Evolutionary conservation across 1,284 basidiomycete species (phyloP).

Genomic region (Fomitopsis palustris): DNA sequence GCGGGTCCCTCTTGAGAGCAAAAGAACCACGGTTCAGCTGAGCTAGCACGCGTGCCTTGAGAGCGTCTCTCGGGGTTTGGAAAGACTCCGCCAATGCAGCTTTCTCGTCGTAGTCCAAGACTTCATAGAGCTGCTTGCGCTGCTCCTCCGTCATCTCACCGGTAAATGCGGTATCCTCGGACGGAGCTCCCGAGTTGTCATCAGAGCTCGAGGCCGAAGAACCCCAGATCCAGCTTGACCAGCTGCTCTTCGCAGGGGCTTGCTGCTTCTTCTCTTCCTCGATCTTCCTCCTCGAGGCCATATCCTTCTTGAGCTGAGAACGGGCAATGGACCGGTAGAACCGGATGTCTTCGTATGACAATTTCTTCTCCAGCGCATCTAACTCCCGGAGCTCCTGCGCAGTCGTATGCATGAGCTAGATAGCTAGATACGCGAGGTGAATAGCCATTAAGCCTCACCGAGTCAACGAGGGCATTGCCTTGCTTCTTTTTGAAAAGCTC

Average conservation of each 20-base stretch:
- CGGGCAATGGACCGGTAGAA: constrained; percentile 97
- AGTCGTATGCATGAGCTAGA: not conserved
- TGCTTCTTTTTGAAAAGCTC: constrained; percentile 83
- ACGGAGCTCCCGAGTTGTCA: constrained; percentile 22
- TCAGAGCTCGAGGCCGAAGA: constrained; percentile 31
- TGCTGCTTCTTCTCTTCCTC: constrained; percentile 66
- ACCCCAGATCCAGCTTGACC: constrained; percentile 88
- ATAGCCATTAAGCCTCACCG: constrained; percentile 32
- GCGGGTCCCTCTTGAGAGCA: constrained; percentile 70
- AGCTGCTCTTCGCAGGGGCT: constrained; percentile 49
- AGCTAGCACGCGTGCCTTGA: constrained; percentile 77
- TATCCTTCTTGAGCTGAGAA: constrained; percentile 85
- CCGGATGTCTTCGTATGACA: constrained; percentile 94
- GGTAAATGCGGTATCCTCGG: constrained; percentile 52
- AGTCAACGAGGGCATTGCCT: constrained; percentile 50
- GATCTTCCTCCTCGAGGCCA: constrained; percentile 62
- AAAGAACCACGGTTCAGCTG: constrained; percentile 88
- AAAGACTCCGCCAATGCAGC: constrained; percentile 65
- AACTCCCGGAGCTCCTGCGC: constrained; percentile 63
- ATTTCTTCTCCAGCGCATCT: constrained; percentile 73
- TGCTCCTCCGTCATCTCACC: constrained; percentile 89
- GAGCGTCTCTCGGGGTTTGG: constrained; percentile 76
- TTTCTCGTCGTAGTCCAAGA: constrained; percentile 93
- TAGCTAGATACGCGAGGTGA: not conserved
- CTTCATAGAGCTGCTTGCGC: constrained; percentile 89